A percentile compares a stretch with the other conserved stretches of the same genome.
These are phyloP conservation scores for Camelina neglecta DNA, from an alignment of 345 rosid genomes.

Conservation along the genomic window DNA sequence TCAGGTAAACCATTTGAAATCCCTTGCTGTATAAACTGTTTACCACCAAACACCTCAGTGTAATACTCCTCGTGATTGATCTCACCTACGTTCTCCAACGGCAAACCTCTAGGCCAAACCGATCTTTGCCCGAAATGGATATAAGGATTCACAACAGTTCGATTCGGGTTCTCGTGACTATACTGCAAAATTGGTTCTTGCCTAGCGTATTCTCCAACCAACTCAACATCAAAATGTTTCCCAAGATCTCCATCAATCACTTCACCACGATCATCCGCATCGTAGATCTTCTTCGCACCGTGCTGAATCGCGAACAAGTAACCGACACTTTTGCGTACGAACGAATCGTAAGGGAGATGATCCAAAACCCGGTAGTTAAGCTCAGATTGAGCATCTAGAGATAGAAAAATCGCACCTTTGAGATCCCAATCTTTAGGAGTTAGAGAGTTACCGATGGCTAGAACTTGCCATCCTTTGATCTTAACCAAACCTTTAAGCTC, in stretches of 20 bases:
- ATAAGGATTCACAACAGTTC: slow-evolving; percentile 85
- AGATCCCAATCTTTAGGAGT: slow-evolving; percentile 87
- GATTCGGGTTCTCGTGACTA: slow-evolving; percentile 80
- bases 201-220: slow-evolving; percentile 83
- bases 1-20: slow-evolving; percentile 93
- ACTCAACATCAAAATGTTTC: slow-evolving; percentile 88
- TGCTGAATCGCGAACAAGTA: slow-evolving; percentile 96
- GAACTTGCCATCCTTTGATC: slow-evolving; percentile 88
- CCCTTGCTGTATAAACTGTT: slow-evolving; percentile 94
- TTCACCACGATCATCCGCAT: slow-evolving; percentile 88
- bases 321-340: slow-evolving; percentile 81
- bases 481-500: slow-evolving; percentile 59
- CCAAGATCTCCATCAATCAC: slow-evolving; percentile 84
- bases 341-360: slow-evolving; percentile 69
- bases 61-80: slow-evolving; percentile 83
- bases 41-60: slow-evolving; percentile 91
- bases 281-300: slow-evolving; percentile 91
- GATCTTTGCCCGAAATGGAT: slow-evolving; percentile 96
- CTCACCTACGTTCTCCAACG: slow-evolving; percentile 88
- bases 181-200: slow-evolving; percentile 84
- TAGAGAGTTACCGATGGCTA: slow-evolving; percentile 80
- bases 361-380: slow-evolving; percentile 68
- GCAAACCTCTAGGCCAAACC: slow-evolving; percentile 98
- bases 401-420: slow-evolving; percentile 85
- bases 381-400: slow-evolving; percentile 77